Conservation (phyloP, 2,329 filamentous ascomycete species). For the Cladophialophora yegresii region DNA sequence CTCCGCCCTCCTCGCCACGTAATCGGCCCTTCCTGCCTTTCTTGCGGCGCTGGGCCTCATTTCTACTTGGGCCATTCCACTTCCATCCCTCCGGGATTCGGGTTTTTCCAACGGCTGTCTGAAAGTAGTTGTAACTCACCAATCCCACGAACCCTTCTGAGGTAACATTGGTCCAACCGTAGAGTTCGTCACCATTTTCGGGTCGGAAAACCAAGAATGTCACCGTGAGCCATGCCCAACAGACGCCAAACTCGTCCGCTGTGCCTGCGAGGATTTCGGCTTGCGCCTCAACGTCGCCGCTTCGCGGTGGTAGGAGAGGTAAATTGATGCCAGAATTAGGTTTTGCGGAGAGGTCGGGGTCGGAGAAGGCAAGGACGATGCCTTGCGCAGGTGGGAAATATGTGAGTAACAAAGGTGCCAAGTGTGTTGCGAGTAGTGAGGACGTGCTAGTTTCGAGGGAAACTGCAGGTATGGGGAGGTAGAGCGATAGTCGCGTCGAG, state of each 20-base stretch:
- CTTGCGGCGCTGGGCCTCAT: slow-evolving; percentile 39
- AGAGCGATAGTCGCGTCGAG: slow-evolving; percentile 55
- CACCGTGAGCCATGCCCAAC: slow-evolving; percentile 84
- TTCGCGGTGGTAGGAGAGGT: slow-evolving; percentile 40
- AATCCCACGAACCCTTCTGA: slow-evolving; percentile 87
- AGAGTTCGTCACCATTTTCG: slow-evolving; percentile 68
- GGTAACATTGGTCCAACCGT: slow-evolving; percentile 70
- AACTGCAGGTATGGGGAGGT: slow-evolving; percentile 62
- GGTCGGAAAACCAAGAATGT: slow-evolving; percentile 85
- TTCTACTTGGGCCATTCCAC: slow-evolving; percentile 66
- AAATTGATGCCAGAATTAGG: slow-evolving; percentile 45
- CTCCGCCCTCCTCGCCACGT: slow-evolving; percentile 40
- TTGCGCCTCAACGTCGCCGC: slow-evolving; percentile 41
- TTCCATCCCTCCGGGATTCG: slow-evolving; percentile 76
- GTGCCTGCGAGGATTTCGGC: slow-evolving; percentile 47
- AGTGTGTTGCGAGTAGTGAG: slow-evolving; percentile 61
- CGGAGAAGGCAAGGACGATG: slow-evolving; percentile 42
- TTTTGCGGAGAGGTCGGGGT: slow-evolving; percentile 33
- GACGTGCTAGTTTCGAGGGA: slow-evolving; percentile 56
- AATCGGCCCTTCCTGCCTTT: slow-evolving; percentile 38
- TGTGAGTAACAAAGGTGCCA: slow-evolving; percentile 64
- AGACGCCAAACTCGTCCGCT: slow-evolving; percentile 79
- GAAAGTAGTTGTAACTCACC: slow-evolving; percentile 88
- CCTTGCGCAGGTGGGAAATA: slow-evolving; percentile 63
- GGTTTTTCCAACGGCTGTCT: slow-evolving; percentile 77